phyloP scores from a whole-genome alignment of 1,139 yeast species.

The Groenewaldozyma auringiensis region DNA sequence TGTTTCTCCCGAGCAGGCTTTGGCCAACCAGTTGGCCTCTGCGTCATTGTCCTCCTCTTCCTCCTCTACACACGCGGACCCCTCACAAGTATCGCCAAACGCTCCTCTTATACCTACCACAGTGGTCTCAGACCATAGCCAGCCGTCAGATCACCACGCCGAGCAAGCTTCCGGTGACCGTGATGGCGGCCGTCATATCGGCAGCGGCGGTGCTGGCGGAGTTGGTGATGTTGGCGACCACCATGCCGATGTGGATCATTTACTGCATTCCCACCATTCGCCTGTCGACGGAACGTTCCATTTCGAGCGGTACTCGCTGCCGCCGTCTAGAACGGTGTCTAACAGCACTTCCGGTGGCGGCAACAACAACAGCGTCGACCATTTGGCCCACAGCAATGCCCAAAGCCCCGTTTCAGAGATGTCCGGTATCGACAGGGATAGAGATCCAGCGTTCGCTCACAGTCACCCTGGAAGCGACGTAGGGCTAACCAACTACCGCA shows the following conservation, averaged over 20 bases:
- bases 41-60: neutral
- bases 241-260: neutral
- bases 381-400: neutral
- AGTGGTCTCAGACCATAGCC: too few relatives aligned
- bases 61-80: too few relatives aligned
- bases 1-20: neutral
- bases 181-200: too few relatives aligned
- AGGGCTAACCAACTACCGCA: neutral
- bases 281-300: slow-evolving; percentile 25
- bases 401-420: neutral
- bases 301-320: slow-evolving; percentile 29
- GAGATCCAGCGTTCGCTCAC: neutral
- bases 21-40: neutral
- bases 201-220: too few relatives aligned
- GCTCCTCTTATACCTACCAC: too few relatives aligned
- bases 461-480: neutral
- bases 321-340: slow-evolving; percentile 25
- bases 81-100: too few relatives aligned
- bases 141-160: too few relatives aligned
- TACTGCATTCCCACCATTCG: neutral
- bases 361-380: neutral
- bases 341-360: slow-evolving; percentile 1
- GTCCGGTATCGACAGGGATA: neutral
- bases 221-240: too few relatives aligned
- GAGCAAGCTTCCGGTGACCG: too few relatives aligned